Conservation (phyloP, 176 grass and related monocot genomes). For the Alloteropsis semialata region DNA sequence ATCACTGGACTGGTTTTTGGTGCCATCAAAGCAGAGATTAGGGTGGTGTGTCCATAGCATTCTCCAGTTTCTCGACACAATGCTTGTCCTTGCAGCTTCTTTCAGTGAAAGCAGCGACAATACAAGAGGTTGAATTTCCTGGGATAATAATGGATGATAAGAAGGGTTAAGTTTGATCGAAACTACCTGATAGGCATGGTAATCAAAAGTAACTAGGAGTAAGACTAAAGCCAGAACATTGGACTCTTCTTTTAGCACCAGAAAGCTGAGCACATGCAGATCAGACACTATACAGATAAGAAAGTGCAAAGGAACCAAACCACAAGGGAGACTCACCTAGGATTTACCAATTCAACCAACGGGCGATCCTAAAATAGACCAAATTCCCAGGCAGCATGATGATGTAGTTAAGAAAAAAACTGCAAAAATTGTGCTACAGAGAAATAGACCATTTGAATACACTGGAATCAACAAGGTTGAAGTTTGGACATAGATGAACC, state of each 20-base stretch:
- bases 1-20: neutral
- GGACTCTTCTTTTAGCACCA: too few species aligned
- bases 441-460: neutral
- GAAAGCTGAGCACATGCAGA: too few species aligned
- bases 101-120: slow-evolving; percentile 9
- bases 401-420: neutral
- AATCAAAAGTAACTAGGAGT: too few species aligned
- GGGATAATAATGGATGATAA: neutral
- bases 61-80: slow-evolving; percentile 6
- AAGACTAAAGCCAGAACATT: too few species aligned
- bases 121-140: neutral
- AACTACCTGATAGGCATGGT: neutral
- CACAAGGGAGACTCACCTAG: neutral
- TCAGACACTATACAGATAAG: too few species aligned
- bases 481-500: neutral
- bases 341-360: neutral
- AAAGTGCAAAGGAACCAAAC: neutral
- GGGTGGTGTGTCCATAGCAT: neutral
- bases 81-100: slow-evolving; percentile 10
- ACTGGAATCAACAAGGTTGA: neutral
- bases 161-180: neutral
- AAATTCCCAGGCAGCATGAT: neutral
- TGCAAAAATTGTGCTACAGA: neutral
- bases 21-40: slow-evolving; percentile 14
- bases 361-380: too few species aligned